Base-by-base conservation (phyloP, 805 yeast species). In the Lachancea quebecensis region DNA sequence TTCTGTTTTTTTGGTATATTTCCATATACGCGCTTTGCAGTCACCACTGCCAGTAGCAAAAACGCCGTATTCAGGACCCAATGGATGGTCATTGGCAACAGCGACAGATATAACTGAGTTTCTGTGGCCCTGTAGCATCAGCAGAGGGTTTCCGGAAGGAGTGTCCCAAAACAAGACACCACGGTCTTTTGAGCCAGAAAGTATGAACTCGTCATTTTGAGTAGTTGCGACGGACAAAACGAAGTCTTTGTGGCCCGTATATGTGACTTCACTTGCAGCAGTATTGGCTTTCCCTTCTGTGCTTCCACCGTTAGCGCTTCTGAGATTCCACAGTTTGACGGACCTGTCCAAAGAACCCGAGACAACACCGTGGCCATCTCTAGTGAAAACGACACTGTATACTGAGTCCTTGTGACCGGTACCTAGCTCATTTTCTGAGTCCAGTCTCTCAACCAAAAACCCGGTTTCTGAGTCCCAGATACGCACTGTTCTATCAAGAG, bases 21-120 rank as follows among this genome's bases (percentile, higher is more conserved):
- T 79, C 99, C 99, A 91, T 60, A 91, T 85, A 68, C 96, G 80
- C 35, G 98, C 98, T 64, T 90, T 86, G 68, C 95, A 91, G 69
- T 91, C 98, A 65, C 98, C 99, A 67, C 88, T 78, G 46, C 98
- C 98, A 11, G 98, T 90, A 45, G 98, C 98, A 72, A 91, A 93
- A 57, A 87, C 81, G 40, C 95, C 91, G 50, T 76, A 76, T 31
- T 61, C 56, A 28, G 59, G 56, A 40, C 82, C 84, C 50, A 76
- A 74, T 47, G 73, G 72, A 50, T 87, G 82, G 50, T 80, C 81
- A 54, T 89, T 88, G 18, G 93, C 81, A 17, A 93, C 96, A 40
- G 95, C 88, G 34, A 91, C 98, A 45, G 91, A 82, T 55, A 91
- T 91, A 39, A 93, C 98, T 9, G 95, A 85, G 71, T 91, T 91